Evolutionary conservation across 1,139 yeast genomes (phyloP).

Genomic region (Waltiozyma sp.): DNA sequence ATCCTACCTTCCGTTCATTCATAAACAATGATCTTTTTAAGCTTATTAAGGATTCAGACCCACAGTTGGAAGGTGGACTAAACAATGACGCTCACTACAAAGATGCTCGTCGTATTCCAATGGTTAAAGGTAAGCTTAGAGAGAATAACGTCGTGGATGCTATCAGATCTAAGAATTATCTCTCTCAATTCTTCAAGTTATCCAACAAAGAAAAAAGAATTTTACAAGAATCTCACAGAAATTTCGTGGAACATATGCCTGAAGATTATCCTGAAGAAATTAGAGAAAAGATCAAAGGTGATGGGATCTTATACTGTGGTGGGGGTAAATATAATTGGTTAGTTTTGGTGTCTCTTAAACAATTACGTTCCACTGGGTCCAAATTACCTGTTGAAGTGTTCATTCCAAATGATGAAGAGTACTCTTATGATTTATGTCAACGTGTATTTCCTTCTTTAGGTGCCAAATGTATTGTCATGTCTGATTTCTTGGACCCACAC

Average conservation of each 20-base stretch:
- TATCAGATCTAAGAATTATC: constrained; percentile 14
- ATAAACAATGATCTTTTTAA: neutral
- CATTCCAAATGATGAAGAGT: constrained; percentile 55
- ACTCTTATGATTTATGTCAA: constrained; percentile 57
- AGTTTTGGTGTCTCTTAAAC: constrained; percentile 51
- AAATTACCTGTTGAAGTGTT: constrained; percentile 68
- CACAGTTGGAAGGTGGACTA: neutral
- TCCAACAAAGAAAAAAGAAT: constrained; percentile 9
- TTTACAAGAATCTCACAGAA: constrained; percentile 8
- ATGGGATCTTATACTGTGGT: constrained; percentile 73
- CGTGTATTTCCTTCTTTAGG: constrained; percentile 51
- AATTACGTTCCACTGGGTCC: constrained; percentile 54
- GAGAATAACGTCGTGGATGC: constrained; percentile 16
- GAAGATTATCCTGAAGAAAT: constrained; percentile 11
- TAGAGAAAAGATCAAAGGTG: constrained; percentile 28
- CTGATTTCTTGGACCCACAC: constrained; percentile 38
- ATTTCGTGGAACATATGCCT: constrained; percentile 12
- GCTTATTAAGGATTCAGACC: neutral
- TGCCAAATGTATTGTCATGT: constrained; percentile 58
- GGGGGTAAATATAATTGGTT: constrained; percentile 73
- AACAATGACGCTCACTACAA: neutral
- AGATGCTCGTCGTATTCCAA: neutral
- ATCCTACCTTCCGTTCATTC: neutral
- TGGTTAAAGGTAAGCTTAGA: constrained; percentile 13
- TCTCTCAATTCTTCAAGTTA: constrained; percentile 11